These are phyloP conservation scores for Limnanthes douglasii DNA, from an alignment of 345 rosid species.

Conservation along the genomic window DNA sequence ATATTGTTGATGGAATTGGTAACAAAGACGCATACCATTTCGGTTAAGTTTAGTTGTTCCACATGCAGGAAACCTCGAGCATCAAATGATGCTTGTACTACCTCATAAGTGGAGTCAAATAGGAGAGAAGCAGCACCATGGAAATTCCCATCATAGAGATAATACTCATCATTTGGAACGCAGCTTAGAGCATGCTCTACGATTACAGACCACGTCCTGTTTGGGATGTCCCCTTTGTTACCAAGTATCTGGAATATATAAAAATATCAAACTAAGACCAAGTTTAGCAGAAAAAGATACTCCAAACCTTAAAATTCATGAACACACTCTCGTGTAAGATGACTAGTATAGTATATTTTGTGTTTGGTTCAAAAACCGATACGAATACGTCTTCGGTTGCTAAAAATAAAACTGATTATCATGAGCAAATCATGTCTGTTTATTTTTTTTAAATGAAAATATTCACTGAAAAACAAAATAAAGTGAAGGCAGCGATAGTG, in stretches of 20 bases:
- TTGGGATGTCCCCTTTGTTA: conserved; percentile 22
- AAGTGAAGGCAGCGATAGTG: background rate
- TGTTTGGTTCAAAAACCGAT: too few species aligned
- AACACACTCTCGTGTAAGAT: too few species aligned
- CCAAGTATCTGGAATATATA: conserved; percentile 31
- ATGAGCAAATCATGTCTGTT: background rate
- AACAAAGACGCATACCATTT: conserved; percentile 24
- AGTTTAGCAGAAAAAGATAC: conserved; percentile 4
- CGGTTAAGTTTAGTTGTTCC: conserved; percentile 16
- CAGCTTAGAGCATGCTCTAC: conserved; percentile 47
- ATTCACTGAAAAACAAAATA: background rate
- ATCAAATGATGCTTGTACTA: conserved; percentile 24
- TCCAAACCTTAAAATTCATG: too few species aligned
- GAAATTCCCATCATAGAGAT: conserved; percentile 15
- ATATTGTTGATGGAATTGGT: too few species aligned
- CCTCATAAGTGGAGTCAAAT: conserved; percentile 32
- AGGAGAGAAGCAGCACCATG: conserved; percentile 19
- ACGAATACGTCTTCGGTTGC: too few species aligned
- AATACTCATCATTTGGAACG: conserved; percentile 30
- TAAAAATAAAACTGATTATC: background rate
- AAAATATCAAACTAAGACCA: too few species aligned
- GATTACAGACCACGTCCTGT: conserved; percentile 37
- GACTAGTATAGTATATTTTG: too few species aligned
- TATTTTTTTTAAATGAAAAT: background rate
- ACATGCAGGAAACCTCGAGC: conserved; percentile 12